Evolutionary conservation across 164 flowering plant genomes (phyloP), one percentile per base, ranked within the genome.

Genomic region (Annona cherimola): DNA sequence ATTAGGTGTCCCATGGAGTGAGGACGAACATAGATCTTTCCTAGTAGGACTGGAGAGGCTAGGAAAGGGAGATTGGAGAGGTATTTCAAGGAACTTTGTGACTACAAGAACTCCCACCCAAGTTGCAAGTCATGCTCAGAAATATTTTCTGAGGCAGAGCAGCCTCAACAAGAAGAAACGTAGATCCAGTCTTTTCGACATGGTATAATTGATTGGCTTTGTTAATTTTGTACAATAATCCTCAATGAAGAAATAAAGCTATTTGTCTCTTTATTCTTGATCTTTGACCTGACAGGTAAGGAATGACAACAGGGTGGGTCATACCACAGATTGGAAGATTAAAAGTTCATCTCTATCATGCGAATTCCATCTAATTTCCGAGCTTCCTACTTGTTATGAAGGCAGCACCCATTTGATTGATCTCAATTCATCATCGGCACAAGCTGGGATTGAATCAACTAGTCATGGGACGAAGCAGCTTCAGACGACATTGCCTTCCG

Each of bases 51-150:
- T 93, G 1, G 90, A 91, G 79, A 89, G 80, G 77, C 85, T 90
- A 1, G 98, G 98, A 20, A 92, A 85, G 71, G 98, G 98, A 45
- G 96, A 92, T 50, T 93, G 98, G 98, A 91, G 94, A 68, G 98
- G 96, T 3, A 91, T 93, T 72, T 87, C 98, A 26, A 88, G 85
- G 71, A 85, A 81, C 73, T 93, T 79, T 78, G 94, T 89, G 2
- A 87, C 85, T 4, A 85, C 93, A 54, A 88, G 91, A 63, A 88
- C 98, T 67, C 96, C 96, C 39, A 89, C 94, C 60, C 98, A 92
- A 83, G 96, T 92, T 26, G 98, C 98, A 4, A 92, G 98, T 64
- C 98, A 92, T 86, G 98, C 96, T 60, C 98, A 93, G 60, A 93
- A 93, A 68, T 86, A 91, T 69, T 93, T 93, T 68, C 91, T 93